Evolutionary conservation across 371 early-diverging fungal genomes (phyloP).

Genomic region (Mucor piriformis): DNA sequence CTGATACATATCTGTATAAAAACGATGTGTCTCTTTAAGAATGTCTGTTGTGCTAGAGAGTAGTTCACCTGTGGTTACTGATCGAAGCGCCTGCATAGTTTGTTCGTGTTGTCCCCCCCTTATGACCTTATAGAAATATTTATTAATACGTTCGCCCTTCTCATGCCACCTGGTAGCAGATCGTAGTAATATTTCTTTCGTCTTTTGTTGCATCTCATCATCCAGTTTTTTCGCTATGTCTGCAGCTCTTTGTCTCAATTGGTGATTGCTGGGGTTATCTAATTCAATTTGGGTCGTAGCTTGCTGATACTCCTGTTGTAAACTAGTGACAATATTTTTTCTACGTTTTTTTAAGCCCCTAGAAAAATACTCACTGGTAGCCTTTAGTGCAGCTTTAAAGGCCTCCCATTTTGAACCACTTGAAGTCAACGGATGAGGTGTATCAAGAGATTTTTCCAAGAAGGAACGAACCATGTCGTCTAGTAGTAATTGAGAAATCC

Average conservation of each 20-base stretch:
- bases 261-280: too few species aligned
- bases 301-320: too few species aligned
- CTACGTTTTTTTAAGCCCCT: too few species aligned
- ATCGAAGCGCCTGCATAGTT: constrained; percentile 11
- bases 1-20: constrained; percentile 13
- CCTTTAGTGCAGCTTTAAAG: too few species aligned
- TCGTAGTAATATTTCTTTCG: constrained; percentile 3
- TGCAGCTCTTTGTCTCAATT: background rate
- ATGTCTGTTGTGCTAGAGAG: background rate
- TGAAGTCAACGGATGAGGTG: too few species aligned
- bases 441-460: too few species aligned
- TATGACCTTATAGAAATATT: constrained; percentile 29
- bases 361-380: too few species aligned
- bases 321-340: too few species aligned
- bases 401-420: too few species aligned
- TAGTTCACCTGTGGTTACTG: background rate
- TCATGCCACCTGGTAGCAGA: constrained; percentile 28
- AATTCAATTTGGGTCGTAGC: too few species aligned
- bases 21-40: background rate
- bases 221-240: background rate
- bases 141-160: constrained; percentile 28
- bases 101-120: constrained; percentile 10
- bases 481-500: too few species aligned
- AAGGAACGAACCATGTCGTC: too few species aligned
- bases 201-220: background rate